phyloP scores from a whole-genome alignment of 1,284 basidiomycete species.

The Stereum hirsutum region DNA sequence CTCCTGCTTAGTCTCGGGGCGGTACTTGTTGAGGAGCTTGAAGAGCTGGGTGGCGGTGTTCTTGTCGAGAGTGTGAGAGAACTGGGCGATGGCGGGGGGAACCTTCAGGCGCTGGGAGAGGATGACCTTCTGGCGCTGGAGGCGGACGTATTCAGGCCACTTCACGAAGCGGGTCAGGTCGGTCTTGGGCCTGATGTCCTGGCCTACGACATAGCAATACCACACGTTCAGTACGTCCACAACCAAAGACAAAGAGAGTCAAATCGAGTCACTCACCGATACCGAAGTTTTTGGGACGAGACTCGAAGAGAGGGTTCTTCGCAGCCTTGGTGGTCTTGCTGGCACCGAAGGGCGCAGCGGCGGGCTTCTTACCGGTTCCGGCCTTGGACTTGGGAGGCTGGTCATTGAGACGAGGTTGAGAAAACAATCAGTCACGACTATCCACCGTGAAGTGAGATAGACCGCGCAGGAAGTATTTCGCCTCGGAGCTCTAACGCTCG shows the following conservation, averaged over 20 bases:
- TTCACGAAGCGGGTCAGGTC: slow-evolving; percentile 98
- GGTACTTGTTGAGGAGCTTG: slow-evolving; percentile 97
- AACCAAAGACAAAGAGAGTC: neutral
- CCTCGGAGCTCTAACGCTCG: slow-evolving; percentile 69
- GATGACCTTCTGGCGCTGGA: slow-evolving; percentile 98
- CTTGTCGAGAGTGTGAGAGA: slow-evolving; percentile 98
- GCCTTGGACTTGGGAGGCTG: slow-evolving; percentile 65
- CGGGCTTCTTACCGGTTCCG: slow-evolving; percentile 71
- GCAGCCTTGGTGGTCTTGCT: slow-evolving; percentile 68
- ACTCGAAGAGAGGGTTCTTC: slow-evolving; percentile 97
- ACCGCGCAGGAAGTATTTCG: slow-evolving; percentile 26
- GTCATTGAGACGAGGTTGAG: slow-evolving; percentile 77
- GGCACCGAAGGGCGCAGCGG: slow-evolving; percentile 66
- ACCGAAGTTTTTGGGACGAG: slow-evolving; percentile 87
- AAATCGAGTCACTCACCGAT: slow-evolving; percentile 58
- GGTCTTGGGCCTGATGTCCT: slow-evolving; percentile 86
- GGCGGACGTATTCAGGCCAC: slow-evolving; percentile 98
- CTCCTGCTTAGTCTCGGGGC: slow-evolving; percentile 92
- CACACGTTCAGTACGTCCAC: neutral
- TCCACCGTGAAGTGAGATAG: slow-evolving; percentile 23
- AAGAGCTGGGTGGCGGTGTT: slow-evolving; percentile 98
- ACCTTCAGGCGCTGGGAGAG: slow-evolving; percentile 98
- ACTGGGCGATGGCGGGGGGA: slow-evolving; percentile 96
- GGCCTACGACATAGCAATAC: slow-evolving; percentile 71
- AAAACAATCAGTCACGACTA: slow-evolving; percentile 44